A percentile compares a stretch with the other conserved stretches of the same genome.
Conservation (phyloP, 169 alveolate species). For the Babesia ovis region DNA sequence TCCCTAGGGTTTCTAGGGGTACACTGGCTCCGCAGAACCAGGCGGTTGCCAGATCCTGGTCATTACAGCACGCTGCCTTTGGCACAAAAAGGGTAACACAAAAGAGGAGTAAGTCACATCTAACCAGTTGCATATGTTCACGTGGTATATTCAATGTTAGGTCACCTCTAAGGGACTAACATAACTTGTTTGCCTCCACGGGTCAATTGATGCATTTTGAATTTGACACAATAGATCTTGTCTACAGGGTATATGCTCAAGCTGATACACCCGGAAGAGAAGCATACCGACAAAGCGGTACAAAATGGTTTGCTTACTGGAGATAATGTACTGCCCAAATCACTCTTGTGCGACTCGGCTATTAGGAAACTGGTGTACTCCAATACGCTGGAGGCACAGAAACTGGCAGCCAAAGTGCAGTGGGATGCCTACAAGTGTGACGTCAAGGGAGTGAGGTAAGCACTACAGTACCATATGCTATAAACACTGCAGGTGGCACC, state of each 20-base stretch:
- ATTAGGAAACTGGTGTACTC: slow-evolving; percentile 78
- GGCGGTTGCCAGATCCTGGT: neutral
- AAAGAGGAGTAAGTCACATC: slow-evolving; percentile 43
- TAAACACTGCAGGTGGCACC: slow-evolving; percentile 80
- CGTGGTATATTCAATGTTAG: too few species aligned
- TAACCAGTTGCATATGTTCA: too few species aligned
- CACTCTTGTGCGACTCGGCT: slow-evolving; percentile 78
- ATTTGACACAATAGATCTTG: too few species aligned
- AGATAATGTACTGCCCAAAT: slow-evolving; percentile 76
- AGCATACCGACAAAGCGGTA: slow-evolving; percentile 33
- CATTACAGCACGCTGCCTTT: slow-evolving; percentile 17
- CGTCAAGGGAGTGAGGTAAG: slow-evolving; percentile 80
- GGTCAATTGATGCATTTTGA: too few species aligned
- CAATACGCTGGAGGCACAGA: slow-evolving; percentile 76
- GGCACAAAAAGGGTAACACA: slow-evolving; percentile 69
- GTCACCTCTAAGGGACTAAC: too few species aligned
- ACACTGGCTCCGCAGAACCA: too few species aligned
- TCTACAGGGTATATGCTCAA: slow-evolving; percentile 53
- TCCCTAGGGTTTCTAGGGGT: neutral
- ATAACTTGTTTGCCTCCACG: too few species aligned
- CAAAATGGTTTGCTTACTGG: slow-evolving; percentile 29
- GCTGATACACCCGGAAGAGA: slow-evolving; percentile 65
- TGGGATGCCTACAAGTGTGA: slow-evolving; percentile 83
- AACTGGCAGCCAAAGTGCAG: slow-evolving; percentile 76
- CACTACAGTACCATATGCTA: neutral